Evolutionary conservation across 1,284 basidiomycete genomes (phyloP).

Genomic region (Trametes hirsuta): DNA sequence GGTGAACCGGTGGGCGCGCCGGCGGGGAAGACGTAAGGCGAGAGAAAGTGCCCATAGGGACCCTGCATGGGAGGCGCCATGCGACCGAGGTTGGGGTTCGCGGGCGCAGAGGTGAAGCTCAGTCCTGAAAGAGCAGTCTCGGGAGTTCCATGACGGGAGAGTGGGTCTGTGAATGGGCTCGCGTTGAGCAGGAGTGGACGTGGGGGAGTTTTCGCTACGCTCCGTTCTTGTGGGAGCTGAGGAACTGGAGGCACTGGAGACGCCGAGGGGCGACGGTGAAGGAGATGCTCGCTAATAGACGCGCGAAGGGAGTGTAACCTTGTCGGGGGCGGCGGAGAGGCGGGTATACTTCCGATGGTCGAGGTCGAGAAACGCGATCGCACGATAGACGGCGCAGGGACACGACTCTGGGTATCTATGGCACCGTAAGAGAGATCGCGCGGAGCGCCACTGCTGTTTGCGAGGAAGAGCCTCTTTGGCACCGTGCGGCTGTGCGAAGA

Average conservation of each 20-base stretch:
- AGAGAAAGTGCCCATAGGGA: conserved; percentile 6
- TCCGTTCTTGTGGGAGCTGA: background rate
- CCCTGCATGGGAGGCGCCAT: conserved; percentile 1
- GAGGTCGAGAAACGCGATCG: conserved; percentile 15
- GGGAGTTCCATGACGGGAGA: conserved; percentile 26
- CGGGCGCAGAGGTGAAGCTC: conserved; percentile 14
- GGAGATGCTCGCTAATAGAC: background rate
- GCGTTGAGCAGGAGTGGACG: conserved; percentile 19
- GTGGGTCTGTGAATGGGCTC: conserved; percentile 29
- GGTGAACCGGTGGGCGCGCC: background rate
- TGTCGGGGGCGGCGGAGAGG: background rate
- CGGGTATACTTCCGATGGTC: conserved; percentile 7
- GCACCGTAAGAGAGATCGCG: conserved; percentile 23
- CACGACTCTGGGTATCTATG: conserved; percentile 9
- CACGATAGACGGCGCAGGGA: background rate
- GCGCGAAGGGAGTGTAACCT: background rate
- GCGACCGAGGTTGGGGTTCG: background rate
- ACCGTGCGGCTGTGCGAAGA: conserved; percentile 8
- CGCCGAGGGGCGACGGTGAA: background rate
- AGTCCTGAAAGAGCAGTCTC: conserved; percentile 19
- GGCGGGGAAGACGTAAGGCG: background rate
- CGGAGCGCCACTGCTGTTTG: conserved; percentile 8
- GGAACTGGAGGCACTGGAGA: background rate
- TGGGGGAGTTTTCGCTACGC: background rate
- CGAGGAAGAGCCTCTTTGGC: conserved; percentile 25